Conservation (phyloP, 345 rosid genomes). For the Tarenaya hassleriana region DNA sequence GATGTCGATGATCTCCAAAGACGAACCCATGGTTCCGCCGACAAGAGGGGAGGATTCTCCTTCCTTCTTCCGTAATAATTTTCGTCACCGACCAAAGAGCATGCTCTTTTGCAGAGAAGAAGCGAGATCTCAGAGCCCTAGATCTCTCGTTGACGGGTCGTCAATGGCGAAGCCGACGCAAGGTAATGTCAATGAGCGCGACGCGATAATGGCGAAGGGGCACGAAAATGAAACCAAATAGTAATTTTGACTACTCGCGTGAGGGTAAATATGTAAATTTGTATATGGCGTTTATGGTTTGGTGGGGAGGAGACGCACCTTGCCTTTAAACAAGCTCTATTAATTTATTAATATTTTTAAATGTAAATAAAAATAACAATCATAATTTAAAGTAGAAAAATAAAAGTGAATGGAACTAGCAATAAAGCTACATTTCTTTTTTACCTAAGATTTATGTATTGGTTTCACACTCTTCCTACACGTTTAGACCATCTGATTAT, state of each 20-base stretch:
- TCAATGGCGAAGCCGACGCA: conserved; percentile 27
- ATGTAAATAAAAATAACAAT: no score
- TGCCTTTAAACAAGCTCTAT: no score
- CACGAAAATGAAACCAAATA: neutral
- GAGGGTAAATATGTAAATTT: neutral
- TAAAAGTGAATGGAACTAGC: no score
- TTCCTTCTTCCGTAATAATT: conserved; percentile 18
- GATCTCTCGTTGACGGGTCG: conserved; percentile 20
- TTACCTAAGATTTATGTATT: no score
- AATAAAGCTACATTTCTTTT: no score
- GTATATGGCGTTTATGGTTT: neutral
- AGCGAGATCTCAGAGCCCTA: conserved; percentile 18
- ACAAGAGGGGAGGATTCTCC: conserved; percentile 8
- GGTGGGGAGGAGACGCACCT: no score
- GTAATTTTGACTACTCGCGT: neutral
- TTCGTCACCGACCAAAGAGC: conserved; percentile 20
- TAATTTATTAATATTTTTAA: no score
- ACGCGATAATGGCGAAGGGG: conserved; percentile 1
- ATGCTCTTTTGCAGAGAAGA: conserved; percentile 7
- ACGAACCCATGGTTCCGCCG: conserved; percentile 46
- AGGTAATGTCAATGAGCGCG: neutral
- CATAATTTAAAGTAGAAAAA: no score
- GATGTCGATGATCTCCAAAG: conserved; percentile 56
- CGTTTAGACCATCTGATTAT: no score
- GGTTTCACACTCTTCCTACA: no score